phyloP scores from a whole-genome alignment of 1,284 basidiomycete genomes.

The Trichosporon asahii region DNA sequence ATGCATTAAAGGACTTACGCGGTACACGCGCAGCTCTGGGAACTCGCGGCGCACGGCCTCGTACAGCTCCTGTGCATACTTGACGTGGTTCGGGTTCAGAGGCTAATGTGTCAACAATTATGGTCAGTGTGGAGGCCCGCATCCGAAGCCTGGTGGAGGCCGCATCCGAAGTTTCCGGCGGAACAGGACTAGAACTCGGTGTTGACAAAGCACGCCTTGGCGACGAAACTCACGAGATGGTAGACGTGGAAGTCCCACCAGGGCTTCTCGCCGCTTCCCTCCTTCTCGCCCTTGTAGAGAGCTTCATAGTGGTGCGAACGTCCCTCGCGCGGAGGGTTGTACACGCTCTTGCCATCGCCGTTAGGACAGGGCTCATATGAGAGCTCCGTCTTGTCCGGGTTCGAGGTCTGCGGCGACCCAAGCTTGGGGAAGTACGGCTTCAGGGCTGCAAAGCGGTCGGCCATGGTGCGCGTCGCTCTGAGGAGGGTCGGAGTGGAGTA shows the following conservation, averaged over 20 bases:
- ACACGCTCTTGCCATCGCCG: constrained; percentile 61
- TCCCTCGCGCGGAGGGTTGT: constrained; percentile 27
- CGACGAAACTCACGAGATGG: constrained; percentile 16
- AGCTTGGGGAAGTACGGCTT: constrained; percentile 12
- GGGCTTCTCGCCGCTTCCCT: constrained; percentile 5
- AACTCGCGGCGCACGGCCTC: constrained; percentile 28
- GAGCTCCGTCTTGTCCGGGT: constrained; percentile 35
- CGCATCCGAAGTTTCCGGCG: background rate
- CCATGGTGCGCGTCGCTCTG: constrained; percentile 25
- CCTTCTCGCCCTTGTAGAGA: constrained; percentile 17
- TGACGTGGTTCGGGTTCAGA: constrained; percentile 23
- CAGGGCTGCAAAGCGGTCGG: background rate
- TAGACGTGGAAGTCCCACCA: constrained; percentile 31
- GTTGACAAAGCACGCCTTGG: background rate
- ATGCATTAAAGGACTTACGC: constrained; percentile 15
- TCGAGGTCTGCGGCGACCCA: constrained; percentile 11
- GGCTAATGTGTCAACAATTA: constrained; percentile 43
- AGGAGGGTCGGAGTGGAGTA: background rate
- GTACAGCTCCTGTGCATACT: constrained; percentile 26
- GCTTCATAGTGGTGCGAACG: constrained; percentile 24
- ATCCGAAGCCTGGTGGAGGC: background rate
- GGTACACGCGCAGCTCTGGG: constrained; percentile 24
- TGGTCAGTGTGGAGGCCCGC: background rate
- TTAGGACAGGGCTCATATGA: constrained; percentile 54
- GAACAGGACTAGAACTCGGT: background rate